A percentile compares a stretch with the other conserved stretches of the same genome.
These are phyloP conservation scores for Achaetomiella virescens DNA, from an alignment of 495 filamentous ascomycete genomes.

Conservation along the genomic window DNA sequence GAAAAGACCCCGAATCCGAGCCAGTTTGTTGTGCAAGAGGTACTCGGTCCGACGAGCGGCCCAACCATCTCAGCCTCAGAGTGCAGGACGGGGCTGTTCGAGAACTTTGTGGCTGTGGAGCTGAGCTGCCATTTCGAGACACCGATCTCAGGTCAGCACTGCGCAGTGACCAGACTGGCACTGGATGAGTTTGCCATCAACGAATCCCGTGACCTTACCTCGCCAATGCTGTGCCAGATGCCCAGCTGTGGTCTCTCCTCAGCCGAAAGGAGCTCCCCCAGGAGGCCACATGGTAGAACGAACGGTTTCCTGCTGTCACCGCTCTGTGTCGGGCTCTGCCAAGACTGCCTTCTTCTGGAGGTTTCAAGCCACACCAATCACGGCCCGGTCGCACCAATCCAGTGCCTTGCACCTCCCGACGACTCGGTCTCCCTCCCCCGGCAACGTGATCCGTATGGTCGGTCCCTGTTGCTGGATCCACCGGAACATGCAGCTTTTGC, in stretches of 20 bases:
- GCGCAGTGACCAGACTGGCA: neutral
- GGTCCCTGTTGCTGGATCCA: conserved; percentile 9
- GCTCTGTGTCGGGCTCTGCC: conserved; percentile 1
- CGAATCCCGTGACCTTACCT: neutral
- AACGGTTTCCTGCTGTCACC: neutral
- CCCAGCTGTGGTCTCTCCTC: too few relatives aligned
- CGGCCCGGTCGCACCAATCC: neutral
- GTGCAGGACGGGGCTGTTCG: too few relatives aligned
- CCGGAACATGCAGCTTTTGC: neutral
- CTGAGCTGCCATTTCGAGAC: conserved; percentile 1
- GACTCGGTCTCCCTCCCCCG: conserved; percentile 8
- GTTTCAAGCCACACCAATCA: neutral
- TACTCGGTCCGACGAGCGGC: too few relatives aligned
- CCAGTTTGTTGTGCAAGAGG: too few relatives aligned
- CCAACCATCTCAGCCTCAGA: too few relatives aligned
- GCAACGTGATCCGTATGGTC: conserved; percentile 19
- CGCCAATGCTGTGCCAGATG: neutral
- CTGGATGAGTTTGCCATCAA: neutral
- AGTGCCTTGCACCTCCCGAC: conserved; percentile 2
- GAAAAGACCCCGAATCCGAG: too few relatives aligned
- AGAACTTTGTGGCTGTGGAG: too few relatives aligned
- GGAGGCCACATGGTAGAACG: neutral
- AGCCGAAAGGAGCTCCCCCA: neutral
- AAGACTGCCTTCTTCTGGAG: conserved; percentile 1
- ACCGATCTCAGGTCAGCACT: neutral